These are phyloP conservation scores for Colletotrichum tropicale DNA, from an alignment of 2,329 filamentous ascomycete species.

Conservation along the genomic window DNA sequence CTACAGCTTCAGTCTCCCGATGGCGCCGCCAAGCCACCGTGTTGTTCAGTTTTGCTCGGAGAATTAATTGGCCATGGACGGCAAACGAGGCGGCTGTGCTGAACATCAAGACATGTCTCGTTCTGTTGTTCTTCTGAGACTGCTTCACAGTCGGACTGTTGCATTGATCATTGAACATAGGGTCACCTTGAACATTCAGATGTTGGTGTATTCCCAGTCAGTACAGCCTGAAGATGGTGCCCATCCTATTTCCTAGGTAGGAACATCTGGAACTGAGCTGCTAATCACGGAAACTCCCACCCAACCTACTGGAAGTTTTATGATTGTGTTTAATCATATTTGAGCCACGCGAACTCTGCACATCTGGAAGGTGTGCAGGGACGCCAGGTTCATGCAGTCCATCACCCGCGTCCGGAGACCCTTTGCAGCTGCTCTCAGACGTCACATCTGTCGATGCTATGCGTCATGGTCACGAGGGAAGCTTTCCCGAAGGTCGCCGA, in stretches of 20 bases:
- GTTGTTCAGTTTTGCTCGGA: not conserved
- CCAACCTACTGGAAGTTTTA: not conserved
- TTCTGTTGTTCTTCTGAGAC: not conserved
- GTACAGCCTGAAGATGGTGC: not conserved
- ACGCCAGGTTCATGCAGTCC: slow-evolving; percentile 1
- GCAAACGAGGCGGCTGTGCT: not conserved
- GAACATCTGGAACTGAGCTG: not conserved
- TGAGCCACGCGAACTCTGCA: not conserved
- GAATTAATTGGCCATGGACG: not conserved
- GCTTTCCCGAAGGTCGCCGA: not conserved
- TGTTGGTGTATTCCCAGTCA: not conserved
- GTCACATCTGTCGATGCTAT: not conserved
- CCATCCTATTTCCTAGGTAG: not conserved
- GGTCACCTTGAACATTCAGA: not conserved
- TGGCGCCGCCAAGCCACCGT: not conserved
- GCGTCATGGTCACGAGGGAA: not conserved
- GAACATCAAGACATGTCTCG: not conserved
- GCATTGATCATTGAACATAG: not conserved
- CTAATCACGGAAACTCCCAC: not conserved
- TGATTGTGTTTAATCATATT: not conserved
- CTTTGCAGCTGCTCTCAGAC: not conserved
- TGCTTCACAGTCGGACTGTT: not conserved
- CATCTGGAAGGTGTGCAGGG: not conserved
- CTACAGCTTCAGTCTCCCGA: not conserved
- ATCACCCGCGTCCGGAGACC: not conserved